These are phyloP conservation scores for Aleurites moluccanus DNA, from an alignment of 441 rosid species.

Conservation along the genomic window DNA sequence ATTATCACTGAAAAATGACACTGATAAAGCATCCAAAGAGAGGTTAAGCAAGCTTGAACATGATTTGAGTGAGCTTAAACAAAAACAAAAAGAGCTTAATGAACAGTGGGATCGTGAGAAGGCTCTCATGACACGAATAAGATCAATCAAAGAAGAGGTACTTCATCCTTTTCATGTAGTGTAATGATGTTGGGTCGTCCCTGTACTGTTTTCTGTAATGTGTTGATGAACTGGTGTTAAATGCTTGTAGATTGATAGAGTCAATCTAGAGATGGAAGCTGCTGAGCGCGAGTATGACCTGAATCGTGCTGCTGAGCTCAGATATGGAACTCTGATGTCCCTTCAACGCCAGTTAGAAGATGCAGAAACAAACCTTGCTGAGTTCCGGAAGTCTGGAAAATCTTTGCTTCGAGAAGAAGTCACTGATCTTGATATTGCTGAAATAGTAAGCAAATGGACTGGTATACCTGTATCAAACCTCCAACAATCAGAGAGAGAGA, in stretches of 20 bases:
- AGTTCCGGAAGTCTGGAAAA: slow-evolving; percentile 62
- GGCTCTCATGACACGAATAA: slow-evolving; percentile 61
- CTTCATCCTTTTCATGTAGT: slow-evolving; percentile 5
- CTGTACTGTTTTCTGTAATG: background rate
- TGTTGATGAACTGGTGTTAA: slow-evolving; percentile 13
- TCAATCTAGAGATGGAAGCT: slow-evolving; percentile 85
- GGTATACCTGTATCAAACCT: slow-evolving; percentile 81
- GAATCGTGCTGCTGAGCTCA: slow-evolving; percentile 84
- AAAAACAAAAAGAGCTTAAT: slow-evolving; percentile 66
- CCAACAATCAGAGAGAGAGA: slow-evolving; percentile 74
- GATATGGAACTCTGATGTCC: slow-evolving; percentile 76
- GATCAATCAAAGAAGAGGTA: slow-evolving; percentile 92
- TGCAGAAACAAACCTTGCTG: slow-evolving; percentile 71
- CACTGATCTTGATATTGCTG: slow-evolving; percentile 73
- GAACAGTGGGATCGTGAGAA: slow-evolving; percentile 80
- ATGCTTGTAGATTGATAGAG: slow-evolving; percentile 65
- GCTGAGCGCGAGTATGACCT: slow-evolving; percentile 85
- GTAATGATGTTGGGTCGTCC: background rate
- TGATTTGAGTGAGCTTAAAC: slow-evolving; percentile 54
- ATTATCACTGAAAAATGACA: slow-evolving; percentile 78
- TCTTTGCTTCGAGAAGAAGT: slow-evolving; percentile 88
- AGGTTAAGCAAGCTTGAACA: slow-evolving; percentile 68
- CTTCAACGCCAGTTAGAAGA: slow-evolving; percentile 82
- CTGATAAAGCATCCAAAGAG: slow-evolving; percentile 86
- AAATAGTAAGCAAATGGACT: slow-evolving; percentile 77